Base-by-base conservation (phyloP, 495 filamentous ascomycete genomes). In the Penicillium odoratum region DNA sequence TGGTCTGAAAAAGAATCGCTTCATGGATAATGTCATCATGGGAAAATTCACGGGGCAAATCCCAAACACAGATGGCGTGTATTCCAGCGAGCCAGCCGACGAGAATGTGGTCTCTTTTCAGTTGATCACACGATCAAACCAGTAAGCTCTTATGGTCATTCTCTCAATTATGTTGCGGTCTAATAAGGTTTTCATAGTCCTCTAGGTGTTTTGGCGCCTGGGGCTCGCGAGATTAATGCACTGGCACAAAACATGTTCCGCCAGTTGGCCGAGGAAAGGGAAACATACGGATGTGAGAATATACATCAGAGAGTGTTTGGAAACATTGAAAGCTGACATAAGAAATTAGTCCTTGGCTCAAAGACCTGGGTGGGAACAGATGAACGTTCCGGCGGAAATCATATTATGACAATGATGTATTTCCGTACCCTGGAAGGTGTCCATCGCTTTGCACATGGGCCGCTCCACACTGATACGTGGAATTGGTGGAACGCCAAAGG, bases 401-500 rank as follows among this genome's bases (percentile, higher is more conserved):
- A 81, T 56, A 21, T 68, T 8, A 64, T 81, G 52, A 49, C 51
- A 0, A 47, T 80, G 1, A 71, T 72, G 53, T 85, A 85, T 66
- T 80, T 83, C 58, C 71, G 72, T 10, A 56, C 63, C 43, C 51
- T 76, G 10, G 79, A 82, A 16, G 74, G 70, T 31, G 51, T 85
- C 16, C 74, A 83, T 60, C 53, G 54, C 3, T 85, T 82, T 60
- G 82, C 83, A 34, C 76, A 81, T 51, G 72, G 69, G 18, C 44
- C 67, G 2, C 15, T 73, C 9, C 82, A 85, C 60, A 67, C 67
- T n/a, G 59, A 67, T 9, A 74, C 63, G 10, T 79, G 80, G 80
- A 66, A 74, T 13, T 83, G 74, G 75, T 83, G 73, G 71, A 67
- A 65, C 15, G 47, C 52, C 4, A 67, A 63, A 7, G 63, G 50